These are phyloP conservation scores for Chlamydomonas reinhardtii DNA, from an alignment of 163 green algal genomes.

Conservation along the genomic window DNA sequence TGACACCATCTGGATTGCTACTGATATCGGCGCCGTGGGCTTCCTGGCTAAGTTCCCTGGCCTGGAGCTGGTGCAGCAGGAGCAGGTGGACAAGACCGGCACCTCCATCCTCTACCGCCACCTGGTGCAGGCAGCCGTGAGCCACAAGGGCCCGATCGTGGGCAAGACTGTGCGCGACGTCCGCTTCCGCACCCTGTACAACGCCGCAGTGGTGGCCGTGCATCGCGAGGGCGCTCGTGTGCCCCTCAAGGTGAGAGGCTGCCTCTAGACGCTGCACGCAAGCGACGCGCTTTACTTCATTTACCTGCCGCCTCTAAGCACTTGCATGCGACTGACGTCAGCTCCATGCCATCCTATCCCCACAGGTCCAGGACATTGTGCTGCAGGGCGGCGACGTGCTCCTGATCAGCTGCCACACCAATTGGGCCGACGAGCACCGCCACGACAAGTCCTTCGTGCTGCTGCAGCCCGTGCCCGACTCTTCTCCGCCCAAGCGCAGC, in stretches of 20 bases:
- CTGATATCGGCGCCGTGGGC: constrained; percentile 61
- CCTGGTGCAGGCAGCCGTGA: constrained; percentile 76
- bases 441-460: constrained; percentile 76
- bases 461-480: constrained; percentile 41
- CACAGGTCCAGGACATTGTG: constrained; percentile 60
- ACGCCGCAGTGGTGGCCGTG: constrained; percentile 84
- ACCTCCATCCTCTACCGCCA: constrained; percentile 68
- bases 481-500: constrained; percentile 39
- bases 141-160: constrained; percentile 61
- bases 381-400: constrained; percentile 82
- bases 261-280: too few relatives aligned
- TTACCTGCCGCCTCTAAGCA: too few relatives aligned
- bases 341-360: too few relatives aligned
- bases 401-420: constrained; percentile 74
- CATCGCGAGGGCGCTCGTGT: constrained; percentile 71
- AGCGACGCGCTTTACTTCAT: too few relatives aligned
- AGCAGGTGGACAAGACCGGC: constrained; percentile 76
- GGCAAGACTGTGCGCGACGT: constrained; percentile 71
- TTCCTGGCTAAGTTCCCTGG: constrained; percentile 80
- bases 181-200: constrained; percentile 80
- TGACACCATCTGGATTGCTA: constrained; percentile 75
- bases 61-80: constrained; percentile 66
- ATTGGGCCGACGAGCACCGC: constrained; percentile 71
- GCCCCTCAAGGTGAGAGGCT: constrained; percentile 52
- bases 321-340: too few relatives aligned